These are phyloP conservation scores for Trapa bicornis DNA, from an alignment of 345 rosid species.

Conservation along the genomic window DNA sequence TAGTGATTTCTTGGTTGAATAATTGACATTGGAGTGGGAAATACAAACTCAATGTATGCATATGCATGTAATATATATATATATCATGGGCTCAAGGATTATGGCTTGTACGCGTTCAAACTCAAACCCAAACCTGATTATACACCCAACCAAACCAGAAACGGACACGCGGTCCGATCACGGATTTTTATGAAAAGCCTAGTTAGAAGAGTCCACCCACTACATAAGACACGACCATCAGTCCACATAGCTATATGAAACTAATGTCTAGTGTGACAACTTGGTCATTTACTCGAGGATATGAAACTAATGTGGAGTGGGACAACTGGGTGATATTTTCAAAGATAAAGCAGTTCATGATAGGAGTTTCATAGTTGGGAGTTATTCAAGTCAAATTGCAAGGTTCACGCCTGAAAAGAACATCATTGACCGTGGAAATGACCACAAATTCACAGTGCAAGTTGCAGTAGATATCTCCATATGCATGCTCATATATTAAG, in stretches of 20 bases:
- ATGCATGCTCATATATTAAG: neutral
- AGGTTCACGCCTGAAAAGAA: neutral
- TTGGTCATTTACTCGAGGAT: neutral
- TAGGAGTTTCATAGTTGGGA: neutral
- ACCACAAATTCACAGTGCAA: neutral
- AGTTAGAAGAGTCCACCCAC: constrained; percentile 57
- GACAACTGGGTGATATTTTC: neutral
- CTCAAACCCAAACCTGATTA: too few relatives aligned
- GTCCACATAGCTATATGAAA: constrained; percentile 61
- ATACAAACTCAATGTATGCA: too few relatives aligned
- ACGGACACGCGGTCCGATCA: too few relatives aligned
- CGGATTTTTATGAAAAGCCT: too few relatives aligned
- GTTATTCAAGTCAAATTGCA: constrained; percentile 1
- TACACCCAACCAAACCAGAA: too few relatives aligned
- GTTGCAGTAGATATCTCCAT: neutral
- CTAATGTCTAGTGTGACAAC: neutral
- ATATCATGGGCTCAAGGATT: too few relatives aligned
- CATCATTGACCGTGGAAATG: neutral
- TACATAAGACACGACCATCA: constrained; percentile 85
- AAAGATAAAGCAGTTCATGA: neutral
- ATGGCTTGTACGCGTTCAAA: too few relatives aligned
- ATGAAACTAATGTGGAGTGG: neutral
- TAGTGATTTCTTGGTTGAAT: neutral
- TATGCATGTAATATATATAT: too few relatives aligned
- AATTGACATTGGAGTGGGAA: too few relatives aligned